phyloP scores from a whole-genome alignment of 2,329 filamentous ascomycete genomes.

The Penicillium sp. region DNA sequence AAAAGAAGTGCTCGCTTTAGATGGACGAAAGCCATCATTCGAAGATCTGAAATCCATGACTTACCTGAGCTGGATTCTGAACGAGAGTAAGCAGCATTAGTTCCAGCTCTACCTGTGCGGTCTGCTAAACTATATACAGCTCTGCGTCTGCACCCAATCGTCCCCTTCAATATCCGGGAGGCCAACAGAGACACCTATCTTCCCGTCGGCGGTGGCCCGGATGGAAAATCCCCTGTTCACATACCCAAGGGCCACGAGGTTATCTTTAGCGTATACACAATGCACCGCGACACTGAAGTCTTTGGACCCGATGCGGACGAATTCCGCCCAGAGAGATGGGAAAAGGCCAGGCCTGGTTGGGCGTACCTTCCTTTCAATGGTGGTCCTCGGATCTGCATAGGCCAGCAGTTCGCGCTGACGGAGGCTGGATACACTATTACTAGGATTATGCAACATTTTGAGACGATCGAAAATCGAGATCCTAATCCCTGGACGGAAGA shows the following conservation, averaged over 20 bases:
- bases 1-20: slow-evolving; percentile 25
- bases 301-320: slow-evolving; percentile 47
- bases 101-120: no score
- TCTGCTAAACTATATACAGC: slow-evolving; percentile 19
- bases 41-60: slow-evolving; percentile 25
- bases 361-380: slow-evolving; percentile 39
- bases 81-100: slow-evolving; percentile 22
- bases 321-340: slow-evolving; percentile 53
- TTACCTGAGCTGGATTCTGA: slow-evolving; percentile 27
- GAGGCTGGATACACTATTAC: slow-evolving; percentile 39
- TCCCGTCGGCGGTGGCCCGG: slow-evolving; percentile 58
- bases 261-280: slow-evolving; percentile 64
- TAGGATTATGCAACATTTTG: slow-evolving; percentile 36
- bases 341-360: slow-evolving; percentile 30
- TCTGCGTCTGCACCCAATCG: slow-evolving; percentile 45
- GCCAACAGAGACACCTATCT: slow-evolving; percentile 42
- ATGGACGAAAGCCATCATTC: slow-evolving; percentile 25
- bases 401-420: slow-evolving; percentile 39
- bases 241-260: slow-evolving; percentile 65
- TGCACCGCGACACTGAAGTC: slow-evolving; percentile 65
- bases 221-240: slow-evolving; percentile 59
- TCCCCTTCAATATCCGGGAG: slow-evolving; percentile 44
- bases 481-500: slow-evolving; percentile 29
- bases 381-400: slow-evolving; percentile 35
- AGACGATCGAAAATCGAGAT: slow-evolving; percentile 29